These are phyloP conservation scores for Acanthamoeba quina DNA, from an alignment of 208 protist genomes.

Conservation along the genomic window DNA sequence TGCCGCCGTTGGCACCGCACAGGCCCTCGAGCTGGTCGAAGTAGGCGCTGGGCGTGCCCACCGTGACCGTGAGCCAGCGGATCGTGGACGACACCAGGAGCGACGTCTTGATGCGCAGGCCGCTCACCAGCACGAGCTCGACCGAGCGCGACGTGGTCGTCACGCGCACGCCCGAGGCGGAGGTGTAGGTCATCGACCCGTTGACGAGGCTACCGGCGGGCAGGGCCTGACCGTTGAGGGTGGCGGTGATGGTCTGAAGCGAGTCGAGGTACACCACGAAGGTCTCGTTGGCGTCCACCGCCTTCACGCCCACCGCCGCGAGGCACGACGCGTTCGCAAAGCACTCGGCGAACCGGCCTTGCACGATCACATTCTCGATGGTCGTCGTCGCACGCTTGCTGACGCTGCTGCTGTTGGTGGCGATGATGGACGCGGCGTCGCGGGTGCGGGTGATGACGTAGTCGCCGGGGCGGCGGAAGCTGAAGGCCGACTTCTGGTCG, in stretches of 20 bases:
- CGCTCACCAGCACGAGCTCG: slow-evolving; percentile 1
- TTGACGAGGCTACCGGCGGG: not conserved
- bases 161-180: not conserved
- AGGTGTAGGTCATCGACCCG: not conserved
- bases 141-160: not conserved
- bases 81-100: not conserved
- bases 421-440: not conserved
- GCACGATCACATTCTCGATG: not conserved
- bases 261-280: slow-evolving; percentile 15
- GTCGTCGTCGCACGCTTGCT: slow-evolving; percentile 10
- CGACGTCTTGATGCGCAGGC: slow-evolving; percentile 34
- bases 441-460: slow-evolving; percentile 53
- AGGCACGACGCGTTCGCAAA: slow-evolving; percentile 29
- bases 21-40: slow-evolving; percentile 36
- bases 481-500: slow-evolving; percentile 17
- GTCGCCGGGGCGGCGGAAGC: slow-evolving; percentile 47
- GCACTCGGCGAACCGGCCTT: slow-evolving; percentile 20
- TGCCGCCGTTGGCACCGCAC: not conserved
- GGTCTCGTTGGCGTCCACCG: slow-evolving; percentile 28
- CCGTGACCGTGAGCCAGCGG: slow-evolving; percentile 45
- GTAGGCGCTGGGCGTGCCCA: slow-evolving; percentile 37
- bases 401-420: not conserved
- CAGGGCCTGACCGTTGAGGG: not conserved
- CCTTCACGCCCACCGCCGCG: not conserved
- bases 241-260: not conserved